Conservation (phyloP, 768 basidiomycete genomes). For the Rhizopogon vesiculosus region DNA sequence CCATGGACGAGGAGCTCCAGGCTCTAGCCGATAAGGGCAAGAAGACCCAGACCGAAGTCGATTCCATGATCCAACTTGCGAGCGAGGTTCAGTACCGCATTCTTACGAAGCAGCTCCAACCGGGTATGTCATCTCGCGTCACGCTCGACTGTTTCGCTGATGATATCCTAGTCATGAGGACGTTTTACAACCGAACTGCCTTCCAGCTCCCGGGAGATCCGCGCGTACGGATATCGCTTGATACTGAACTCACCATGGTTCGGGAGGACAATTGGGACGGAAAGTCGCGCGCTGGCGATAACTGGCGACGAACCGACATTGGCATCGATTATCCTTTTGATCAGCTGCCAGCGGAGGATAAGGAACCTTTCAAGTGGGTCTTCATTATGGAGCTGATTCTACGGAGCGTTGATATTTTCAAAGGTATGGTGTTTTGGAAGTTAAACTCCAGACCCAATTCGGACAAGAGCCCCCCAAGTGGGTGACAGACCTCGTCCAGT, state of each 20-base stretch:
- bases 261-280: constrained; percentile 98
- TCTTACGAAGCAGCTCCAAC: constrained; percentile 72
- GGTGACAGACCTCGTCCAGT: constrained; percentile 94
- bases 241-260: constrained; percentile 91
- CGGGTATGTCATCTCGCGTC: constrained; percentile 49
- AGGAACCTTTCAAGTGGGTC: constrained; percentile 83
- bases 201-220: constrained; percentile 99
- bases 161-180: constrained; percentile 70
- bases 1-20: constrained; percentile 90
- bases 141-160: not conserved
- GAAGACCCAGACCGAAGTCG: constrained; percentile 89
- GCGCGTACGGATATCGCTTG: constrained; percentile 96
- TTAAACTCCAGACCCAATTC: constrained; percentile 94
- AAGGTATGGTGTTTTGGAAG: constrained; percentile 91
- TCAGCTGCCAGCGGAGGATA: constrained; percentile 69
- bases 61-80: constrained; percentile 94
- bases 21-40: constrained; percentile 83
- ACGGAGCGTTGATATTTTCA: not conserved
- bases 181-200: constrained; percentile 98
- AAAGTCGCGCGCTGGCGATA: constrained; percentile 63
- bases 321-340: constrained; percentile 91
- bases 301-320: constrained; percentile 94
- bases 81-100: constrained; percentile 94
- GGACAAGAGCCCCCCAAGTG: constrained; percentile 95
- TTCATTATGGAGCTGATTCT: not conserved